Base-by-base conservation (phyloP, 176 grass and related monocot species). In the Musa itinerans region DNA sequence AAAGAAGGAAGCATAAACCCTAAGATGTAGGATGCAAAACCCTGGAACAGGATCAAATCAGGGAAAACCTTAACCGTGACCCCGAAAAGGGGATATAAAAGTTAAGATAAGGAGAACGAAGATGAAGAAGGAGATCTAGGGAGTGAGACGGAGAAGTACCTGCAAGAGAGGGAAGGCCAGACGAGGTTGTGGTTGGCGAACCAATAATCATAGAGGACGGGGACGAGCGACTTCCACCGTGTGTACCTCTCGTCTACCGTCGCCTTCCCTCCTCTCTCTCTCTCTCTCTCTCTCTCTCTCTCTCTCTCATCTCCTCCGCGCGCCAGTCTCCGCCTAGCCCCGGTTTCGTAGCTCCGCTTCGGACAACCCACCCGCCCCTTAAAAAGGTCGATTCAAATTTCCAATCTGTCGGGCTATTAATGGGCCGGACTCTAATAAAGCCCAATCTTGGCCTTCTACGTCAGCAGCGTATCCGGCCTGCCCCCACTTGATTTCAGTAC, bases 191-290 rank as follows among this genome's bases (percentile, higher is more conserved):
- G 24, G 0, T 24, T 24, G 24, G 24, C 24, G 24, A 24, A 24
- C 24, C 24, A 24, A 24, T 24, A 97, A 80, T 97, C 94, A 78
- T 97, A 93, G 80, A 97, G 86, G 55, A 91, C 83, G 1, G 94
- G 93, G 77, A 97, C 81, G 43, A 89, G 88, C 63, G 90, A 91
- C 57, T 97, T 97, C 90, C 94, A 97, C 76, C 89, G 88, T 77
- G 81, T 74, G 75, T 97, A 93, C 68, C 81, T 71, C 74, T 97
- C 85, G 71, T 97, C 88, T 61, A 93, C 84, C 68, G 83, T 81
- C 86, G 89, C 78, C 71, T 81, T 29, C 64, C 56, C 80, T 25
- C 84, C 80, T 54, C 79, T 88, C 56, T 93, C 82, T 24, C 24
- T 24, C 24, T 79, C 69, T 90, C 93, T 54, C 79, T 88, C 56